Conservation (phyloP, 169 alveolate genomes). For the Blepharisma undulans region DNA sequence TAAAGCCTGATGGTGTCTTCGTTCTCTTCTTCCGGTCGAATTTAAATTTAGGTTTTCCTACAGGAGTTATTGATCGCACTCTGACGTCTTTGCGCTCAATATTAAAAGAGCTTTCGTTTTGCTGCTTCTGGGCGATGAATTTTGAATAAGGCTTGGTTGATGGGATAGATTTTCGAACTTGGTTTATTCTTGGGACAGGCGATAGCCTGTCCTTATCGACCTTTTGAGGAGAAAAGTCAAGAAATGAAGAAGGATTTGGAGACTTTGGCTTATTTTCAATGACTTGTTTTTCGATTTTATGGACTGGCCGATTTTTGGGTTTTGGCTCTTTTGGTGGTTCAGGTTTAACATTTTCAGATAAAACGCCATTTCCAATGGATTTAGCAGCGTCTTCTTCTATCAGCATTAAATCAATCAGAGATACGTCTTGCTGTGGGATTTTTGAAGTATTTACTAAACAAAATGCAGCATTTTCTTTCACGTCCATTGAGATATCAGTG, state of each 20-base stretch:
- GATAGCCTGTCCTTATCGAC: background rate
- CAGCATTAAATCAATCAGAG: background rate
- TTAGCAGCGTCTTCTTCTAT: background rate
- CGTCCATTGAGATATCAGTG: background rate
- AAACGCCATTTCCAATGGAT: background rate
- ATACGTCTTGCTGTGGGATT: background rate
- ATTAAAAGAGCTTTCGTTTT: background rate
- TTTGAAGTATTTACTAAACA: background rate
- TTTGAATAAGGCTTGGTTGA: background rate
- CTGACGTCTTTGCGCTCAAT: background rate
- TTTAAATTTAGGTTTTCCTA: background rate
- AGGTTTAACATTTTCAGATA: background rate
- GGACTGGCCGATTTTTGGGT: background rate
- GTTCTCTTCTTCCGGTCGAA: background rate
- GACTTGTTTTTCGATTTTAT: background rate
- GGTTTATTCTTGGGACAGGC: background rate
- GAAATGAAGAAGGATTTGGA: background rate
- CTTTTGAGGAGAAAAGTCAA: background rate
- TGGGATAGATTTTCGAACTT: background rate
- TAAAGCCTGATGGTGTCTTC: background rate
- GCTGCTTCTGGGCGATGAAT: background rate
- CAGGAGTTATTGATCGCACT: constrained; percentile 32
- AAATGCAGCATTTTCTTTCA: constrained; percentile 6
- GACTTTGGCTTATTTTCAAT: background rate
- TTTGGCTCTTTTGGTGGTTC: background rate